A percentile compares a stretch with the other conserved stretches of the same genome.
Evolutionary conservation across 1,139 yeast genomes (phyloP).

Genomic region (Entelexis paramagnoliae): DNA sequence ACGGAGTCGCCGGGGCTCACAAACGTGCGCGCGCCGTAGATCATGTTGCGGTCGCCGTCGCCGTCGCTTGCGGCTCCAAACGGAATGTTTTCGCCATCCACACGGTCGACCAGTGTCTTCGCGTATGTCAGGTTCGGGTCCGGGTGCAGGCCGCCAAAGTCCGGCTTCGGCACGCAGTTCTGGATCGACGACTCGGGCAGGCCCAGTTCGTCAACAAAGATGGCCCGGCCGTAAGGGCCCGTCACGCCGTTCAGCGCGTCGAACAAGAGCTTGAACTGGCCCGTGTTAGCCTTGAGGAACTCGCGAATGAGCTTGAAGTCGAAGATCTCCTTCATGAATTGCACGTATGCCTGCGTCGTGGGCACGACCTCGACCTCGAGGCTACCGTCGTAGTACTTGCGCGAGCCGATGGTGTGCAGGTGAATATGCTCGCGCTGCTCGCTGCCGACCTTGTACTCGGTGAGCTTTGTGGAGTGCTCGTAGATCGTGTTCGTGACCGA

Average conservation of each 20-base stretch:
- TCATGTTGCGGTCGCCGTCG: slow-evolving; percentile 98
- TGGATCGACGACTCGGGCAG: slow-evolving; percentile 62
- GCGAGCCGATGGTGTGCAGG: slow-evolving; percentile 46
- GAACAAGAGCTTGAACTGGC: slow-evolving; percentile 56
- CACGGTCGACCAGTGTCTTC: slow-evolving; percentile 70
- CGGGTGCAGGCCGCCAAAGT: slow-evolving; percentile 96
- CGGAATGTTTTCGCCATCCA: slow-evolving; percentile 67
- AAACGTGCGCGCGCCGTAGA: slow-evolving; percentile 88
- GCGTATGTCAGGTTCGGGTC: slow-evolving; percentile 98
- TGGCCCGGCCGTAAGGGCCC: slow-evolving; percentile 86
- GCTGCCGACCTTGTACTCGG: slow-evolving; percentile 45
- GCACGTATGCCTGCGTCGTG: slow-evolving; percentile 66
- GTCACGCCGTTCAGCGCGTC: slow-evolving; percentile 94
- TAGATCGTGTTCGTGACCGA: slow-evolving; percentile 78
- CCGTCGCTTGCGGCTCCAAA: slow-evolving; percentile 99
- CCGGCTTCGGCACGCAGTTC: slow-evolving; percentile 68
- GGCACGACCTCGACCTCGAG: slow-evolving; percentile 72
- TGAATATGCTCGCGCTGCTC: slow-evolving; percentile 51
- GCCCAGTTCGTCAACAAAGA: slow-evolving; percentile 78
- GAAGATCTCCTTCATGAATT: slow-evolving; percentile 71
- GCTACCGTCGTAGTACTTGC: slow-evolving; percentile 34
- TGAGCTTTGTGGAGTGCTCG: slow-evolving; percentile 53
- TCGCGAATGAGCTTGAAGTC: slow-evolving; percentile 73
- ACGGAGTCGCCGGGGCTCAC: slow-evolving; percentile 98
- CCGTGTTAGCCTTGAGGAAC: slow-evolving; percentile 49